These are phyloP conservation scores for Setomelanomma holmii DNA, from an alignment of 2,329 filamentous ascomycete species.

Conservation along the genomic window DNA sequence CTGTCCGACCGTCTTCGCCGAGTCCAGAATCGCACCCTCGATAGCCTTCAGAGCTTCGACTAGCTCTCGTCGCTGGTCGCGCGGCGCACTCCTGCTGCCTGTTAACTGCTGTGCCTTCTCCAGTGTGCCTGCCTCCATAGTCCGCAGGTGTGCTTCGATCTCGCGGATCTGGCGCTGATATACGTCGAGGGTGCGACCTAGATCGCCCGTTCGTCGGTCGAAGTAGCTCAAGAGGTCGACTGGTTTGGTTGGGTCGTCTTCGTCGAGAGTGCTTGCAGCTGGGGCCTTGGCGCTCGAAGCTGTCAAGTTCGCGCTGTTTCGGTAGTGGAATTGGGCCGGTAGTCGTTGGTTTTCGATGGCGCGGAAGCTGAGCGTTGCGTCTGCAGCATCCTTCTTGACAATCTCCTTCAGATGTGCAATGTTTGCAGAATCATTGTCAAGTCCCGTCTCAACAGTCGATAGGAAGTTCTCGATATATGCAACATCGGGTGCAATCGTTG, in stretches of 20 bases:
- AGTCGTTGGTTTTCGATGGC: constrained; percentile 77
- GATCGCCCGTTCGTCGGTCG: constrained; percentile 47
- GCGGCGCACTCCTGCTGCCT: constrained; percentile 40
- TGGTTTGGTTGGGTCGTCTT: constrained; percentile 45
- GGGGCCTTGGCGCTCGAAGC: constrained; percentile 38
- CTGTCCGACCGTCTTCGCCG: constrained; percentile 56
- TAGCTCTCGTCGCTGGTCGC: constrained; percentile 53
- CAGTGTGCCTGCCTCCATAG: constrained; percentile 55
- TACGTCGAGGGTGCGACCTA: constrained; percentile 48
- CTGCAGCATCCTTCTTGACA: constrained; percentile 70
- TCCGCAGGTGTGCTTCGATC: constrained; percentile 58
- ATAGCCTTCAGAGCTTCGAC: constrained; percentile 57
- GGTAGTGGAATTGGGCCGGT: constrained; percentile 68
- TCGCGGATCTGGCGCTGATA: constrained; percentile 55
- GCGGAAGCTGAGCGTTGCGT: constrained; percentile 75
- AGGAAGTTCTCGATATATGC: constrained; percentile 67
- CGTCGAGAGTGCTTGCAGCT: constrained; percentile 42
- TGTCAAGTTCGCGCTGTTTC: constrained; percentile 49
- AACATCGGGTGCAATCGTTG: constrained; percentile 70
- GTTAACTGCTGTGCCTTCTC: constrained; percentile 53
- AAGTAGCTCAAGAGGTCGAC: constrained; percentile 58
- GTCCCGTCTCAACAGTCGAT: constrained; percentile 67
- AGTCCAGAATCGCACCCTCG: constrained; percentile 57
- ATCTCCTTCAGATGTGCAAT: constrained; percentile 64
- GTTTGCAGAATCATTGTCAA: constrained; percentile 68